Conservation (phyloP, 306 rosid genomes). For the Begonia peltatifolia region DNA sequence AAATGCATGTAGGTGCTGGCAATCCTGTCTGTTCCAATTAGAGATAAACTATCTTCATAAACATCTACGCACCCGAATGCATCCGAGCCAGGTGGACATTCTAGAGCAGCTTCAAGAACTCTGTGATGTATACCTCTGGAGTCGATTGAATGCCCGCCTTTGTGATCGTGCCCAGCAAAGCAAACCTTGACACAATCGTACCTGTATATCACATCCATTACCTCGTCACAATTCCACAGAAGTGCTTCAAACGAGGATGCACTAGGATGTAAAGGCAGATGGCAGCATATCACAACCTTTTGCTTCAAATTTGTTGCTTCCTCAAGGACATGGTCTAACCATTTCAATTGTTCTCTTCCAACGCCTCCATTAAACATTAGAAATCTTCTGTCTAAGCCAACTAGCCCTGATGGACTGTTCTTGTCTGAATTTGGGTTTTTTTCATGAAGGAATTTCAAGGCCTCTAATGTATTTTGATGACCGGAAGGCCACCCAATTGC, state of each 20-base stretch:
- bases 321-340: constrained; percentile 50
- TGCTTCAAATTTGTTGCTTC: constrained; percentile 61
- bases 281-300: constrained; percentile 69
- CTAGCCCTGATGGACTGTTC: constrained; percentile 65
- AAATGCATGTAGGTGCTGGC: constrained; percentile 43
- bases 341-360: constrained; percentile 73
- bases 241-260: constrained; percentile 51
- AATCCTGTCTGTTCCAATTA: constrained; percentile 61
- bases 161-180: constrained; percentile 78
- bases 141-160: constrained; percentile 68
- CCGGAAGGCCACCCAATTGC: constrained; percentile 87
- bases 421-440: constrained; percentile 74
- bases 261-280: constrained; percentile 62
- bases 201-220: constrained; percentile 56
- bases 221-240: constrained; percentile 78
- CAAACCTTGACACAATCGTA: constrained; percentile 72
- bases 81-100: constrained; percentile 72
- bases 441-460: constrained; percentile 44
- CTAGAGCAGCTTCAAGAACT: constrained; percentile 87
- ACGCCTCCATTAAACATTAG: constrained; percentile 89
- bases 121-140: constrained; percentile 77
- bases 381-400: constrained; percentile 67
- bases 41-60: constrained; percentile 48
- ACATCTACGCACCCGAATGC: constrained; percentile 62
- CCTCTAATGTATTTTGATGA: constrained; percentile 52